These are phyloP conservation scores for Verticillium alfalfae DNA, from an alignment of 2,329 filamentous ascomycete species.

Conservation along the genomic window DNA sequence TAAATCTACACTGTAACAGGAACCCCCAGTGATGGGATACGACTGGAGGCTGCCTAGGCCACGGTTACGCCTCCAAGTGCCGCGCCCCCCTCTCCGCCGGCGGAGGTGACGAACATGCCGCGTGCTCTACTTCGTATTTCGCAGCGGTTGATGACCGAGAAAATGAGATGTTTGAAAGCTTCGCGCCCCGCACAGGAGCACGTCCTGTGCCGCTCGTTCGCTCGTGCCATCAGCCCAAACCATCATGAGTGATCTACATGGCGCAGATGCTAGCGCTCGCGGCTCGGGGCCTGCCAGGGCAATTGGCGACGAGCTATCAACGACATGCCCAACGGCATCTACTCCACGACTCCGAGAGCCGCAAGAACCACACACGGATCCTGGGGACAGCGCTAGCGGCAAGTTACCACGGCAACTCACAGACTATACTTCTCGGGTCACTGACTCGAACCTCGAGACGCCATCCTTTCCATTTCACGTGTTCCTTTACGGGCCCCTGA, in stretches of 20 bases:
- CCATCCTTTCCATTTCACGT: neutral
- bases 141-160: neutral
- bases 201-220: neutral
- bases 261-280: neutral
- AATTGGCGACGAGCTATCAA: neutral
- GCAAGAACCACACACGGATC: neutral
- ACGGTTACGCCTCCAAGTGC: neutral
- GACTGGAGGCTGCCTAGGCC: neutral
- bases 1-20: neutral
- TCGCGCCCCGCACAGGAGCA: neutral
- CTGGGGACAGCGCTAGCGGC: neutral
- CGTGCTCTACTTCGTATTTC: neutral
- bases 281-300: neutral
- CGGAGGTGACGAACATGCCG: neutral
- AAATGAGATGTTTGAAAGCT: neutral
- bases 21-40: neutral
- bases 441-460: neutral
- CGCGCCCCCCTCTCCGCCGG: neutral
- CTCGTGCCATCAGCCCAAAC: neutral
- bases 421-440: neutral
- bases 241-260: neutral
- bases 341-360: neutral
- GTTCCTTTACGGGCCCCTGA: neutral
- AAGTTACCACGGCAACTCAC: neutral
- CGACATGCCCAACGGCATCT: neutral